phyloP scores from a whole-genome alignment of 2,329 filamentous ascomycete species.

The Fusarium sublunatum region DNA sequence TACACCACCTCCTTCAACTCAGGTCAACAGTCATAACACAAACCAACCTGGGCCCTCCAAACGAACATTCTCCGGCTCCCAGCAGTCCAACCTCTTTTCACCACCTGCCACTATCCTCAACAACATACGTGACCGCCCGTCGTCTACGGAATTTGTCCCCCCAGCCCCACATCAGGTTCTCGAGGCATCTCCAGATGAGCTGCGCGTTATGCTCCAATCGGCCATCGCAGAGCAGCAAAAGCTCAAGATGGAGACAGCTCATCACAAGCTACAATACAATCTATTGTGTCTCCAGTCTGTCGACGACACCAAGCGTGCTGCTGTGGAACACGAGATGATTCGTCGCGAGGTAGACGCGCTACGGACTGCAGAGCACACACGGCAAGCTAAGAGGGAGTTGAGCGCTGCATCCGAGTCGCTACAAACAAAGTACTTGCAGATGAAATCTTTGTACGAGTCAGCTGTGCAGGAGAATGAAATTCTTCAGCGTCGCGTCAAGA shows the following conservation, averaged over 20 bases:
- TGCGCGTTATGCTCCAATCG: constrained; percentile 66
- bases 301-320: constrained; percentile 86
- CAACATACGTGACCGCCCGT: constrained; percentile 48
- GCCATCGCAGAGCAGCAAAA: constrained; percentile 67
- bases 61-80: constrained; percentile 54
- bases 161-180: constrained; percentile 63
- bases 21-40: constrained; percentile 52
- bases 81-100: constrained; percentile 63
- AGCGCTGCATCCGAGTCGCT: constrained; percentile 64
- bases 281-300: constrained; percentile 85
- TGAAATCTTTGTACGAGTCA: constrained; percentile 74
- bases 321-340: constrained; percentile 93
- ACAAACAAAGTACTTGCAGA: constrained; percentile 67
- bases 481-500: constrained; percentile 72
- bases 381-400: constrained; percentile 67
- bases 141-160: constrained; percentile 56
- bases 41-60: constrained; percentile 42
- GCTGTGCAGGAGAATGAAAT: constrained; percentile 73
- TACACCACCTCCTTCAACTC: constrained; percentile 68
- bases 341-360: constrained; percentile 87
- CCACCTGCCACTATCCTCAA: constrained; percentile 63
- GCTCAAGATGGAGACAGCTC: constrained; percentile 84
- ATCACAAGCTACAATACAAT: constrained; percentile 91
- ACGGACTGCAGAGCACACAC: constrained; percentile 76
- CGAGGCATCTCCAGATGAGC: constrained; percentile 65